Conservation (phyloP, 495 filamentous ascomycete species). For the Penicillium cataractarum region DNA sequence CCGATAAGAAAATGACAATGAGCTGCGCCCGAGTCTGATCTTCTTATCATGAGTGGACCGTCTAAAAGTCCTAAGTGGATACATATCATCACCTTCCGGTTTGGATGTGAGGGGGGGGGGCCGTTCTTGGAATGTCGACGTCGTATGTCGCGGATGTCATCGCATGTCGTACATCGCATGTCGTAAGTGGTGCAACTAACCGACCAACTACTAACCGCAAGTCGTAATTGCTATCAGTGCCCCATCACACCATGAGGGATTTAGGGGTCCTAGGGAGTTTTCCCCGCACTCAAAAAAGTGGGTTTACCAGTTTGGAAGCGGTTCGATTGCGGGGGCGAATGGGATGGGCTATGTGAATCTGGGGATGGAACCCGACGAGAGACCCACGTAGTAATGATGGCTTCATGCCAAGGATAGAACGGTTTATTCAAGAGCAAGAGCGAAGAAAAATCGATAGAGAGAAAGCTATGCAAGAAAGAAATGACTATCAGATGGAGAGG, state of each 20-base stretch:
- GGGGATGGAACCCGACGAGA: neutral
- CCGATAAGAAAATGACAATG: neutral
- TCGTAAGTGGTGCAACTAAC: neutral
- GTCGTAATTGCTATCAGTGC: neutral
- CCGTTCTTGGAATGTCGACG: neutral
- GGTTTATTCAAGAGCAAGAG: neutral
- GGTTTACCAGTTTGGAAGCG: neutral
- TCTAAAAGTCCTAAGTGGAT: neutral
- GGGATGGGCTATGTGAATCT: constrained; percentile 4
- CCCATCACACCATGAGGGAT: constrained; percentile 5
- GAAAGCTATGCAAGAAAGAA: neutral
- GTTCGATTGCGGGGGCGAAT: constrained; percentile 7
- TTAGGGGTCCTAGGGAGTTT: neutral
- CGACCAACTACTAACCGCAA: neutral
- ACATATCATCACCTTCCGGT: neutral
- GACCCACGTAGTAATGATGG: constrained; percentile 2
- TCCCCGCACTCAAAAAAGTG: constrained; percentile 11
- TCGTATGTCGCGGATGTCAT: neutral
- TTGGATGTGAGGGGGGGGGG: neutral
- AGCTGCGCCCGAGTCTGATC: neutral
- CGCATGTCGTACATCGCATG: neutral
- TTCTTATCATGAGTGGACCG: neutral
- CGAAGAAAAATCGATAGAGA: too few relatives aligned
- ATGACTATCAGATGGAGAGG: neutral
- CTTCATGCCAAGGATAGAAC: neutral